Evolutionary conservation across 1,284 basidiomycete species (phyloP).

Genomic region (Tetrapyrgos nigripes): DNA sequence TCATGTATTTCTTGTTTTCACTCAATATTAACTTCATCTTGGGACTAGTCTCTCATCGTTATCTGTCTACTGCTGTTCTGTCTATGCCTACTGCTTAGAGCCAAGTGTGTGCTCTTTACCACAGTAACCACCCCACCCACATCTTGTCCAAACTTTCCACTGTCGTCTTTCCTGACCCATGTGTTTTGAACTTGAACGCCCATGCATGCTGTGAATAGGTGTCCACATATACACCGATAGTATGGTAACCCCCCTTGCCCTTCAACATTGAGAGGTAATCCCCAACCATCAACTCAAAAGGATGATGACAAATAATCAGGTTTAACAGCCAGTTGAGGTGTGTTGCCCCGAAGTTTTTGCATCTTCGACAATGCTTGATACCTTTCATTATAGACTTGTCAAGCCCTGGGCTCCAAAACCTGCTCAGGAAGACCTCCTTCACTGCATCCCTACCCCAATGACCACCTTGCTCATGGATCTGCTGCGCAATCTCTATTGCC

Average conservation of each 20-base stretch:
- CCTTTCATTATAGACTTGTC: constrained; percentile 34
- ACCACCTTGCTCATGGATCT: constrained; percentile 28
- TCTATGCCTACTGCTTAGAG: too few relatives aligned
- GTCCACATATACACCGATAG: constrained; percentile 33
- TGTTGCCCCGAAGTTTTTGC: constrained; percentile 33
- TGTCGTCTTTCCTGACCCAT: constrained; percentile 33
- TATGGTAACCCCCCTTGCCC: constrained; percentile 38
- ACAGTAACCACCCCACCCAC: constrained; percentile 23
- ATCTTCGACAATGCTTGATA: constrained; percentile 35
- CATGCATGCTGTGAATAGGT: constrained; percentile 34
- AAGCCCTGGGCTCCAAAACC: constrained; percentile 33
- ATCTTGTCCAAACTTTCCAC: constrained; percentile 27
- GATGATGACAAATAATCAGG: constrained; percentile 40
- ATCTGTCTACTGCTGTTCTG: too few relatives aligned
- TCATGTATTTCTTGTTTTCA: too few relatives aligned
- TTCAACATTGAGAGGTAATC: constrained; percentile 40
- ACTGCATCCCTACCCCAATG: constrained; percentile 38
- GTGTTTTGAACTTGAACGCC: constrained; percentile 31
- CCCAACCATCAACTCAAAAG: constrained; percentile 40
- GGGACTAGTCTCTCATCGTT: too few relatives aligned
- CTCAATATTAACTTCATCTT: too few relatives aligned
- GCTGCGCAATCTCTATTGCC: constrained; percentile 17
- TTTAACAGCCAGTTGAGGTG: constrained; percentile 37
- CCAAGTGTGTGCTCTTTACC: too few relatives aligned
- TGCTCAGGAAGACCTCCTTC: constrained; percentile 32